Conservation (phyloP, 2,329 filamentous ascomycete species). For the Aquanectria penicillioides region DNA sequence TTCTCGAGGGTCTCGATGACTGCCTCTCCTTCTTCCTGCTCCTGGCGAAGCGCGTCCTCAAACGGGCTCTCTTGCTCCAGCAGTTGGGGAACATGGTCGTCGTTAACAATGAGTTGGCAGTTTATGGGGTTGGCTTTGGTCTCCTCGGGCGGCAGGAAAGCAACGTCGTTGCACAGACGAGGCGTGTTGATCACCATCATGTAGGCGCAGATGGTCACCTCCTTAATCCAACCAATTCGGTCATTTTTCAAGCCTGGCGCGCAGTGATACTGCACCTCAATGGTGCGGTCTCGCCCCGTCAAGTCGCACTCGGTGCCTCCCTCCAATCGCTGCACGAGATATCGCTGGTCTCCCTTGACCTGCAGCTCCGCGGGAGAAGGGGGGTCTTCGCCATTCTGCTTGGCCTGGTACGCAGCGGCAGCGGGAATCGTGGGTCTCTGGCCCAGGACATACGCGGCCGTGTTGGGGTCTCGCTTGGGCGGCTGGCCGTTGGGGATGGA, state of each 20-base stretch:
- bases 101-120: constrained; percentile 75
- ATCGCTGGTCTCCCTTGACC: constrained; percentile 84
- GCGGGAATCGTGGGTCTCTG: constrained; percentile 52
- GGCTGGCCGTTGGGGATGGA: constrained; percentile 73
- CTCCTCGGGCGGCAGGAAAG: constrained; percentile 84
- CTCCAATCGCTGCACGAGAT: constrained; percentile 83
- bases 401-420: constrained; percentile 38
- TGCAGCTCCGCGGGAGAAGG: constrained; percentile 72
- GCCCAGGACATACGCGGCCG: constrained; percentile 81
- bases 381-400: constrained; percentile 36
- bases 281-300: constrained; percentile 81
- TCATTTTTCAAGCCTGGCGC: constrained; percentile 77
- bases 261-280: constrained; percentile 86
- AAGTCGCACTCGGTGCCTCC: constrained; percentile 88
- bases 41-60: constrained; percentile 43
- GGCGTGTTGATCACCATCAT: constrained; percentile 94
- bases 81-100: constrained; percentile 53
- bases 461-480: constrained; percentile 79
- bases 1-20: constrained; percentile 44
- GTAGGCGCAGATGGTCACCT: constrained; percentile 90
- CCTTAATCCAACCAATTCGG: constrained; percentile 91
- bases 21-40: constrained; percentile 22
- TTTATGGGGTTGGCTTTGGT: constrained; percentile 80
- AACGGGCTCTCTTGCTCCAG: constrained; percentile 43
- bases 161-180: constrained; percentile 85